A percentile compares a stretch with the other conserved stretches of the same genome.
Conservation (phyloP, 2,329 filamentous ascomycete genomes). For the Neobulgaria alba region DNA sequence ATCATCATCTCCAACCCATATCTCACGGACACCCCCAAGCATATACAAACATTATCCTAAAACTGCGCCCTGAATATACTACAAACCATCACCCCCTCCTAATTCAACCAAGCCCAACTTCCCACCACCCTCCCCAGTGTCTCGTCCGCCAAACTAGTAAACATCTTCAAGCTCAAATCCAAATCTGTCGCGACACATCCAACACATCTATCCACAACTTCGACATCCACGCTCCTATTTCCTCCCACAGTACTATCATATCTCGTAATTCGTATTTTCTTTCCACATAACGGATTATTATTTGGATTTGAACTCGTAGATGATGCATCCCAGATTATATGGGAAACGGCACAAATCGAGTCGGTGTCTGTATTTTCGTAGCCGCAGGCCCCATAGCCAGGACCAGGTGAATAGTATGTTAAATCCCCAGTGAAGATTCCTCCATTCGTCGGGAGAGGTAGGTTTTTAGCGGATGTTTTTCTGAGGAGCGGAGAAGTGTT, state of each 20-base stretch:
- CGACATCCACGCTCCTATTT: slow-evolving; percentile 51
- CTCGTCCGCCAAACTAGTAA: slow-evolving; percentile 37
- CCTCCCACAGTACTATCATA: slow-evolving; percentile 37
- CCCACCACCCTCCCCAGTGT: slow-evolving; percentile 33
- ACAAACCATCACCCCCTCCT: no score
- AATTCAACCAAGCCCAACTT: slow-evolving; percentile 31
- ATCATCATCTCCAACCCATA: no score
- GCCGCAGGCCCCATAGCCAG: slow-evolving; percentile 64
- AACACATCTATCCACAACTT: slow-evolving; percentile 54
- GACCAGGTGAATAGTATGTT: slow-evolving; percentile 58
- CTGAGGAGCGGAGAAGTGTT: slow-evolving; percentile 10
- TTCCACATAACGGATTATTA: slow-evolving; percentile 58
- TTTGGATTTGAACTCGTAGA: slow-evolving; percentile 47
- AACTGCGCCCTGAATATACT: no score
- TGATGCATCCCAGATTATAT: slow-evolving; percentile 55
- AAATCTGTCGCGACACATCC: slow-evolving; percentile 34
- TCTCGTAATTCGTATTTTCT: slow-evolving; percentile 53
- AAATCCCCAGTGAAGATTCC: slow-evolving; percentile 52
- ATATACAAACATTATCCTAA: no score
- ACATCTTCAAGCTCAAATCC: slow-evolving; percentile 35
- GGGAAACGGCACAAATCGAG: slow-evolving; percentile 57
- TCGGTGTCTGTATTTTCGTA: slow-evolving; percentile 44
- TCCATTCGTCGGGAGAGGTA: slow-evolving; percentile 43
- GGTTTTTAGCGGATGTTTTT: slow-evolving; percentile 29
- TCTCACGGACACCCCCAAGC: no score